These are phyloP conservation scores for Dioscorea dumetorum DNA, from an alignment of 106 monocot species.

Conservation along the genomic window DNA sequence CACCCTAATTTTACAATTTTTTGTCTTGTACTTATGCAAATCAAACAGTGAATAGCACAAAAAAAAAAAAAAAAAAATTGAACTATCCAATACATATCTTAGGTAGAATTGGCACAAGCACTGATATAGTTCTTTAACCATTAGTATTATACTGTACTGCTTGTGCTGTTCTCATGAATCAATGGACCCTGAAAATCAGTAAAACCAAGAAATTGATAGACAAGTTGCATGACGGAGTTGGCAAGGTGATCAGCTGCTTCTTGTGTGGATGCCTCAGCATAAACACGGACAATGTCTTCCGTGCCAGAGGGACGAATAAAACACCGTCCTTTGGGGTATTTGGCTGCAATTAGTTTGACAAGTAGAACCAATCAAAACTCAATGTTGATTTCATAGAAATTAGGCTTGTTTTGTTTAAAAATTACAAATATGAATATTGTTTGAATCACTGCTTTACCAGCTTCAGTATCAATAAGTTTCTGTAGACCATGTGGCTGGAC, in stretches of 20 bases:
- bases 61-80: no score
- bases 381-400: background rate
- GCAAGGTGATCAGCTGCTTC: constrained; percentile 72
- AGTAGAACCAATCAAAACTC: background rate
- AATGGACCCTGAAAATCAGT: background rate
- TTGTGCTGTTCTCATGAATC: no score
- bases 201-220: constrained; percentile 41
- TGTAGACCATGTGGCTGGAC: constrained; percentile 60
- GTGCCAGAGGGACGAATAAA: constrained; percentile 91
- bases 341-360: constrained; percentile 39
- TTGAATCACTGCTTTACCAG: constrained; percentile 24
- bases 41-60: no score
- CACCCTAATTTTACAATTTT: no score
- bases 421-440: background rate
- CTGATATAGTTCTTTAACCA: no score
- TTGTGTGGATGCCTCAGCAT: constrained; percentile 78
- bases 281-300: constrained; percentile 84
- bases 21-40: no score
- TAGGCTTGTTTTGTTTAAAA: background rate
- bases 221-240: constrained; percentile 43
- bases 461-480: constrained; percentile 58
- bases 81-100: no score
- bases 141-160: no score
- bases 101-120: no score
- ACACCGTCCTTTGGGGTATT: constrained; percentile 52